Percentiles rank a stretch among this genome's conserved stretches.
Conservation (phyloP, 805 yeast genomes). For the Suhomyces sp. region DNA sequence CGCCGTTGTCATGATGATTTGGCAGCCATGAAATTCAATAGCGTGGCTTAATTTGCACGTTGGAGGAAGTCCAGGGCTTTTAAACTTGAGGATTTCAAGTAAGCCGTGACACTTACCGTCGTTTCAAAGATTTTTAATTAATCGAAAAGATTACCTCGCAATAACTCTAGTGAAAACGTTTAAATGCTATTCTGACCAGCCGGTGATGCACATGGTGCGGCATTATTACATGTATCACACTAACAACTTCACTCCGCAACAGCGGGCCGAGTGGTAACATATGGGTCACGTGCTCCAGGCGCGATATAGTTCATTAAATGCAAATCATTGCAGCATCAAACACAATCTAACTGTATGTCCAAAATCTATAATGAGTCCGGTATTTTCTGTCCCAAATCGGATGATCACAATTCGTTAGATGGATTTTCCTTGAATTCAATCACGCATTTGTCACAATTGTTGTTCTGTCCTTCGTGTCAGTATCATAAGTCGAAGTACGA, state of each 20-base stretch:
- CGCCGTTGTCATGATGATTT: neutral
- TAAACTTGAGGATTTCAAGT: neutral
- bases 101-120: neutral
- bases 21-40: neutral
- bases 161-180: neutral
- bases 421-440: constrained; percentile 7
- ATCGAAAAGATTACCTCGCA: neutral
- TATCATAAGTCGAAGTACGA: constrained; percentile 26
- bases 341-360: constrained; percentile 16
- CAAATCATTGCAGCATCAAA: neutral
- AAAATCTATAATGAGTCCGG: constrained; percentile 19
- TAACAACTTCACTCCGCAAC: neutral
- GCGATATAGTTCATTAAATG: neutral
- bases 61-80: neutral
- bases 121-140: neutral
- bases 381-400: constrained; percentile 18
- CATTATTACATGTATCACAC: neutral
- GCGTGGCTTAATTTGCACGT: neutral
- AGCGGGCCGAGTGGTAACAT: neutral
- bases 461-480: constrained; percentile 39
- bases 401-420: constrained; percentile 5
- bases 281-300: neutral
- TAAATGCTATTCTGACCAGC: neutral
- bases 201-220: neutral
- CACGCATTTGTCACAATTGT: constrained; percentile 23